Conservation (phyloP, 441 rosid genomes). For the Eugenia klotzschiana region DNA sequence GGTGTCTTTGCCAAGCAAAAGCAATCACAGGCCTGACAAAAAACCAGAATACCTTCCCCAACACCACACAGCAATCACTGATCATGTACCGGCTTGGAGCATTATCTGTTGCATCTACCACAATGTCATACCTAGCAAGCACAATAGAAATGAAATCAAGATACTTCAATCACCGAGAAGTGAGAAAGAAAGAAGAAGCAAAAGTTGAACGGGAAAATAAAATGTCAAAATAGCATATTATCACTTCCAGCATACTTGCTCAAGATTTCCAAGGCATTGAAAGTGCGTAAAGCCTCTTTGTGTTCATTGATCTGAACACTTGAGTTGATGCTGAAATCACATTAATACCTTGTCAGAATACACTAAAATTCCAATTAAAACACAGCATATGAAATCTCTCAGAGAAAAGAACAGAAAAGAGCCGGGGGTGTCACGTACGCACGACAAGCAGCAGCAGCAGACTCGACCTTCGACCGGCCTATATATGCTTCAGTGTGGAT, state of each 20-base stretch:
- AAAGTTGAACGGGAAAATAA: background rate
- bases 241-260: slow-evolving; percentile 60
- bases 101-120: slow-evolving; percentile 90
- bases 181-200: background rate
- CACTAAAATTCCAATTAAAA: background rate
- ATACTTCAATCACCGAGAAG: background rate
- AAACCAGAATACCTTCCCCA: slow-evolving; percentile 56
- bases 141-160: slow-evolving; percentile 19
- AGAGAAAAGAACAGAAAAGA: background rate
- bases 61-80: slow-evolving; percentile 85
- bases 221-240: background rate
- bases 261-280: slow-evolving; percentile 80
- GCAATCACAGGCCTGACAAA: background rate
- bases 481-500: slow-evolving; percentile 87
- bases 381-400: background rate
- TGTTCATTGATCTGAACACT: slow-evolving; percentile 58
- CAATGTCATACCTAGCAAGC: slow-evolving; percentile 54
- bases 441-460: slow-evolving; percentile 82
- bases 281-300: slow-evolving; percentile 66
- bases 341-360: background rate
- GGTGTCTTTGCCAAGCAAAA: background rate
- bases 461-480: slow-evolving; percentile 84
- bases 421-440: slow-evolving; percentile 28
- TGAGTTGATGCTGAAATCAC: slow-evolving; percentile 57
- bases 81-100: slow-evolving; percentile 97